Evolutionary conservation across 1,284 basidiomycete genomes (phyloP).

Genomic region (Fomitopsis pinicola): DNA sequence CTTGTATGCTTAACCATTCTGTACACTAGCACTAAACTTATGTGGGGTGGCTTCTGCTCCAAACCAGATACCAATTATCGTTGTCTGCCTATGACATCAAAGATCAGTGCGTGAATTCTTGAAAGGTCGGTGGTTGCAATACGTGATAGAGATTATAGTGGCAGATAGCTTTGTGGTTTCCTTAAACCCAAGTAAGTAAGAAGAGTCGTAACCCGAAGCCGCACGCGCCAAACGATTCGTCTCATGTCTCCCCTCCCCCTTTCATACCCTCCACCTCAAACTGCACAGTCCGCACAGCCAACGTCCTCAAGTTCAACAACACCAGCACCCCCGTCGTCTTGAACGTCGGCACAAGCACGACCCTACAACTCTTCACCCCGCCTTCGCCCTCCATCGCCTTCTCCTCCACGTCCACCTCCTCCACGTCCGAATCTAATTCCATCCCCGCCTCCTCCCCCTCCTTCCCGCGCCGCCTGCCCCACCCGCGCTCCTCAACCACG

Average conservation of each 20-base stretch:
- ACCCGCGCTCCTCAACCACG: slow-evolving; percentile 44
- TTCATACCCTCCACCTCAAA: slow-evolving; percentile 31
- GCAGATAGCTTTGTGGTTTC: not conserved
- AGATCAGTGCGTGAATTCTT: too few relatives aligned
- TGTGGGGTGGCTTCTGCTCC: not conserved
- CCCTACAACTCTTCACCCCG: slow-evolving; percentile 53
- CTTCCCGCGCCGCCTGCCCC: slow-evolving; percentile 19
- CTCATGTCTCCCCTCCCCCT: slow-evolving; percentile 14
- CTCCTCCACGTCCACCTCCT: slow-evolving; percentile 30
- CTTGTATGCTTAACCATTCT: not conserved
- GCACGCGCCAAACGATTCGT: not conserved
- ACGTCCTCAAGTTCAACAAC: slow-evolving; percentile 54
- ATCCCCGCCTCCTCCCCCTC: slow-evolving; percentile 25
- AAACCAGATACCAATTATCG: not conserved
- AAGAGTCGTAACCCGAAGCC: not conserved
- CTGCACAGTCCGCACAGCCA: slow-evolving; percentile 40
- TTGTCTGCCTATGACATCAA: not conserved
- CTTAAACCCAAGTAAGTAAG: not conserved
- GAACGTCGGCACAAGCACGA: slow-evolving; percentile 86
- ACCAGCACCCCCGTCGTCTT: slow-evolving; percentile 59
- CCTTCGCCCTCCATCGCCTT: slow-evolving; percentile 25
- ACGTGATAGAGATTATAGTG: not conserved
- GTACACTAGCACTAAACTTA: not conserved
- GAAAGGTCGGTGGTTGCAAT: too few relatives aligned
- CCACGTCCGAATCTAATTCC: slow-evolving; percentile 12